A percentile compares a stretch with the other conserved stretches of the same genome.
phyloP scores from a whole-genome alignment of 2,329 filamentous ascomycete genomes.

The Mariannaea sp. region DNA sequence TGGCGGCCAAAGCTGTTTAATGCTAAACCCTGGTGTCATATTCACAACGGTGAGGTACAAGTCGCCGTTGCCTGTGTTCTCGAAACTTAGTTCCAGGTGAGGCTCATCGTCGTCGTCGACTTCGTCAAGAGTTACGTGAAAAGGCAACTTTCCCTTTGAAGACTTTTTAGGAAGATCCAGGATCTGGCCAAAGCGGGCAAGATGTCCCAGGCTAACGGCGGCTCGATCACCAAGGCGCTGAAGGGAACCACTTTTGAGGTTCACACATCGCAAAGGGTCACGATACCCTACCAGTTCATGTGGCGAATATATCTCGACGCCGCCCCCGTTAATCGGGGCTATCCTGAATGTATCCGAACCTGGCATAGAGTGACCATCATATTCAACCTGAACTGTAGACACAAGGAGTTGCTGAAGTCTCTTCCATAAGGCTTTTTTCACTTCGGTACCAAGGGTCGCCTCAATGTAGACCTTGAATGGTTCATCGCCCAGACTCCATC shows the following conservation, averaged over 20 bases:
- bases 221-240: background rate
- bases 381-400: background rate
- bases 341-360: background rate
- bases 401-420: background rate
- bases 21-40: background rate
- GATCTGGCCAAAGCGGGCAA: constrained; percentile 1
- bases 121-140: background rate
- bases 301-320: background rate
- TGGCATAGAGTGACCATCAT: background rate
- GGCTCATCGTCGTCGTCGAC: background rate
- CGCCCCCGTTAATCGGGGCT: background rate
- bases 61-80: background rate
- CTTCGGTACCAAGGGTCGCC: background rate
- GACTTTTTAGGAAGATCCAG: background rate
- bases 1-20: background rate
- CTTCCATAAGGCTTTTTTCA: background rate
- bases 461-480: background rate
- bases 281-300: background rate
- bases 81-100: background rate
- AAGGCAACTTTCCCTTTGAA: background rate
- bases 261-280: background rate
- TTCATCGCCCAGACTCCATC: background rate
- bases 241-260: background rate
- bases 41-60: constrained; percentile 2
- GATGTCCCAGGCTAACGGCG: background rate